phyloP scores from a whole-genome alignment of 164 flowering plant species.

The Annona squamosa region DNA sequence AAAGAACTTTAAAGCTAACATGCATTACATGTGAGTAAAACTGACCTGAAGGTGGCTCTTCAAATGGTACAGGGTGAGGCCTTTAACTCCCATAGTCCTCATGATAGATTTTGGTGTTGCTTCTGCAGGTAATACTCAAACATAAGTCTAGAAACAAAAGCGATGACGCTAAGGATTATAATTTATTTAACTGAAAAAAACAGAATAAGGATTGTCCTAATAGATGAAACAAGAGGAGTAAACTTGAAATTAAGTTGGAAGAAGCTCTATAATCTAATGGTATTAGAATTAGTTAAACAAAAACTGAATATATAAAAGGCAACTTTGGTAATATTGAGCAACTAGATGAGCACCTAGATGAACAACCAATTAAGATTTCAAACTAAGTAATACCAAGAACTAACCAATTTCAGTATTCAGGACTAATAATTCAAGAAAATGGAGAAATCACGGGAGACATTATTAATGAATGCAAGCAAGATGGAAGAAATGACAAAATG shows the following conservation, averaged over 20 bases:
- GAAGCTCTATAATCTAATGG: neutral
- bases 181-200: neutral
- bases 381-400: too few relatives aligned
- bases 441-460: too few relatives aligned
- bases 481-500: too few relatives aligned
- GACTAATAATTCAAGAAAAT: too few relatives aligned
- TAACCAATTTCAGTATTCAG: too few relatives aligned
- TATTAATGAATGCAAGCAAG: too few relatives aligned
- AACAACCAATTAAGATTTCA: too few relatives aligned
- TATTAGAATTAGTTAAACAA: too few relatives aligned
- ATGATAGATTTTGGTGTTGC: slow-evolving; percentile 85
- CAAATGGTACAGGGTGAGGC: slow-evolving; percentile 82
- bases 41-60: slow-evolving; percentile 89
- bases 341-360: too few relatives aligned
- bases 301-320: neutral
- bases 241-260: too few relatives aligned
- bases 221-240: neutral
- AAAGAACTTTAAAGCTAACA: neutral
- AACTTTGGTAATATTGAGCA: too few relatives aligned
- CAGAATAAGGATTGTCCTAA: neutral
- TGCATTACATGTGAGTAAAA: neutral
- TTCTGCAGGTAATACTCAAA: slow-evolving; percentile 42
- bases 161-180: slow-evolving; percentile 1
- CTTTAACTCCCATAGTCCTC: slow-evolving; percentile 92
- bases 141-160: neutral